Evolutionary conservation across 176 grass and related monocot species (phyloP), one percentile per base, ranked within the genome.

Genomic region (Musa schizocarpa): DNA sequence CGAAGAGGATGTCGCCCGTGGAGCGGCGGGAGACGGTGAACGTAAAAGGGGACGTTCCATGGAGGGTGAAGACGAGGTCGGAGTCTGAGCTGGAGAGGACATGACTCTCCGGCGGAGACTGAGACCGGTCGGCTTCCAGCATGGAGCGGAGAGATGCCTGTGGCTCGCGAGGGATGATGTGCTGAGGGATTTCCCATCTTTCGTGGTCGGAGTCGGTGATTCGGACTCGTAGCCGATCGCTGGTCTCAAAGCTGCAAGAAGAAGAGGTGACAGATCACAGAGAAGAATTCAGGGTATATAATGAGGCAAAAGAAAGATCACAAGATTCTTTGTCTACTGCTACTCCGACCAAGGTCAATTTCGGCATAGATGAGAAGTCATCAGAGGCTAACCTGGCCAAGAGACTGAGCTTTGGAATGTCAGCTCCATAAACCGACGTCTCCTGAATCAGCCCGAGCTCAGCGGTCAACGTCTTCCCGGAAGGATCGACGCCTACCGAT

Each of bases 101-200:
- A 50, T 69, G 69, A 63, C n/a, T 64, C 65, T 20, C 71, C 77
- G 14, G 17, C 13, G 19, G 58, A 5, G 68, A 20, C 11, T 1
- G 72, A 54, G 53, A 56, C 5, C 13, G 11, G 10, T 54, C 21
- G 11, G 54, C 51, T 21, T 11, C 53, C 55, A 0, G 48, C 3
- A 2, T 3, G 10, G n/a, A 52, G 26, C 27, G 27, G 57, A 52
- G 74, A 2, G 26, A 4, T 12, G 81, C 10, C 22, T 72, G 1
- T 10, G 52, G 1, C 2, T 14, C 14, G 22, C 85, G 90, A 12
- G 94, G 90, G 78, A 97, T 83, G 57, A 97, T 1, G 79, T 86
- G 50, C 29, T 85, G 84, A 0, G 94, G 90, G 1, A 97, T 53
- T 80, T 97, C 94, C 94, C 94, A 97, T 83, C 94, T 83, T 0